A percentile compares a stretch with the other conserved stretches of the same genome.
These are phyloP conservation scores for Entomortierella chlamydospora DNA, from an alignment of 192 early-diverging fungal genomes.

Conservation along the genomic window DNA sequence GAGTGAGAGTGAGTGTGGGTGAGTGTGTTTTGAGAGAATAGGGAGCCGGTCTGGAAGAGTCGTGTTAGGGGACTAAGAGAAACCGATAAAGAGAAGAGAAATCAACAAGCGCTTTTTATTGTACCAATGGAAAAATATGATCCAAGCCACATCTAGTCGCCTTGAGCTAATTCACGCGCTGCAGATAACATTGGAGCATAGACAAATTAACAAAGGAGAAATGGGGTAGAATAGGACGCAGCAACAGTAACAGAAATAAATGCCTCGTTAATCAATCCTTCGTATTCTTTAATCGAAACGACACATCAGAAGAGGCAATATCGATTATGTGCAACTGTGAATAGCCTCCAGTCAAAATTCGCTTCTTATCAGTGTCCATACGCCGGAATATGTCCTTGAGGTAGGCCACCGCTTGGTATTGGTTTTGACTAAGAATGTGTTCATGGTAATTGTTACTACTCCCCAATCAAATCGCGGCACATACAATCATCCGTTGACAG, in stretches of 20 bases:
- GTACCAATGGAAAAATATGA: not conserved
- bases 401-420: constrained; percentile 8
- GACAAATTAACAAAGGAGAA: no score
- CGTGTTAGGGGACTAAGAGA: constrained; percentile 48
- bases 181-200: not conserved
- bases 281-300: not conserved
- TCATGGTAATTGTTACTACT: not conserved
- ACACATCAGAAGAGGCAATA: constrained; percentile 1
- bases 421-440: not conserved
- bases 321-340: constrained; percentile 1
- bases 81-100: constrained; percentile 47
- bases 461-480: no score
- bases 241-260: not conserved
- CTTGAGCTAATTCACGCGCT: not conserved
- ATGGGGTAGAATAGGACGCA: no score
- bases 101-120: constrained; percentile 11
- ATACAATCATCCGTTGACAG: not conserved
- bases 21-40: constrained; percentile 9
- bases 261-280: not conserved
- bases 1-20: not conserved
- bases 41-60: constrained; percentile 44
- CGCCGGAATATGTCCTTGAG: not conserved
- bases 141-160: constrained; percentile 3
- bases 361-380: not conserved
- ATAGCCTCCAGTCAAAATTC: not conserved